Evolutionary conservation across 1,284 basidiomycete species (phyloP).

Genomic region (Malassezia arunalokei): DNA sequence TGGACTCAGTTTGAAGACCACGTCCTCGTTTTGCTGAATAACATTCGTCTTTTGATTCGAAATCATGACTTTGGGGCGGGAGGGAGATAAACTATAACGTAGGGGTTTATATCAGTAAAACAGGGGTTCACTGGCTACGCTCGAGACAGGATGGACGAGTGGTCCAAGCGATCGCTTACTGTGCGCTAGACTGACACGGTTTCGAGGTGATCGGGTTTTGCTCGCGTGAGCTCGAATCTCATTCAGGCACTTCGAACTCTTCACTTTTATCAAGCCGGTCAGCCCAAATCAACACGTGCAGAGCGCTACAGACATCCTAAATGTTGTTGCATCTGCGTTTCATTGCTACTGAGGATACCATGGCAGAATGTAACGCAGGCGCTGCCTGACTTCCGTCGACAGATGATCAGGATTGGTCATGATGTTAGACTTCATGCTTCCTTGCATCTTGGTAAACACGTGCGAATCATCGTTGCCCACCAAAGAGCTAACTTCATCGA

Average conservation of each 20-base stretch:
- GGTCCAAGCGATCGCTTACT: conserved; percentile 39
- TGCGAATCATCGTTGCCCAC: conserved; percentile 21
- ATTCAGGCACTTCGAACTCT: conserved; percentile 22
- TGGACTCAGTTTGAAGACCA: conserved; percentile 39
- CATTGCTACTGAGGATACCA: conserved; percentile 24
- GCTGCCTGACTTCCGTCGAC: conserved; percentile 59
- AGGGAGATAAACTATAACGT: no score
- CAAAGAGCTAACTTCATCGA: conserved; percentile 59
- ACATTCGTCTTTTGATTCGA: conserved; percentile 38
- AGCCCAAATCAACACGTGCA: neutral
- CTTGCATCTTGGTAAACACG: conserved; percentile 21
- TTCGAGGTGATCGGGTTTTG: conserved; percentile 24
- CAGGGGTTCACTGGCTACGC: no score
- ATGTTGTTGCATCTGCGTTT: no score
- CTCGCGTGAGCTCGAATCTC: conserved; percentile 46
- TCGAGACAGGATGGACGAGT: conserved; percentile 44
- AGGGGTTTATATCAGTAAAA: no score
- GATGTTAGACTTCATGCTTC: conserved; percentile 49
- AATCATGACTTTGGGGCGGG: conserved; percentile 8
- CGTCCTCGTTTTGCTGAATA: conserved; percentile 40
- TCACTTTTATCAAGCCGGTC: conserved; percentile 19
- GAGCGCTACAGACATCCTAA: neutral
- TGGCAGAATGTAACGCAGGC: conserved; percentile 63
- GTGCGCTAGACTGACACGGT: conserved; percentile 11
- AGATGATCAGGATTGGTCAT: conserved; percentile 61